These are phyloP conservation scores for Rhytidhysteron rufulum DNA, from an alignment of 2,329 filamentous ascomycete species.

Conservation along the genomic window DNA sequence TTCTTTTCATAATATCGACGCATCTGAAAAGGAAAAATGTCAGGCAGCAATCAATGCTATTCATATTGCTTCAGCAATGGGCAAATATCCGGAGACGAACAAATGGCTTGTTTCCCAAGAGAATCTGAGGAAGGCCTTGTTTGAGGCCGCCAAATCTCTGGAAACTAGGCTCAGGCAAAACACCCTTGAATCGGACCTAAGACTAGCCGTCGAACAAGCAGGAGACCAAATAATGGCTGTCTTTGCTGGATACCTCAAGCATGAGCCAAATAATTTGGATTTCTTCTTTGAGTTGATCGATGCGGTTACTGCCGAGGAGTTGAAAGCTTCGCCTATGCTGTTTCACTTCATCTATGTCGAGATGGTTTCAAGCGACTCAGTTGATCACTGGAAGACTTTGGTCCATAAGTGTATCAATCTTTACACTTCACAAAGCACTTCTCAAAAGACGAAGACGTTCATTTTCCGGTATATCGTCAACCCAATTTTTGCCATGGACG, in stretches of 20 bases:
- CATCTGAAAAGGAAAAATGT: slow-evolving; percentile 63
- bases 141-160: slow-evolving; percentile 70
- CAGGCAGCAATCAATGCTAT: slow-evolving; percentile 83
- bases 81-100: slow-evolving; percentile 59
- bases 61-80: slow-evolving; percentile 77
- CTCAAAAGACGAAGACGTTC: slow-evolving; percentile 91
- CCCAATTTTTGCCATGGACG: slow-evolving; percentile 93
- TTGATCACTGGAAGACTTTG: slow-evolving; percentile 80
- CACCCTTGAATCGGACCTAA: slow-evolving; percentile 65
- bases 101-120: slow-evolving; percentile 61
- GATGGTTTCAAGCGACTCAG: slow-evolving; percentile 78
- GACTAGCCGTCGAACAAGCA: slow-evolving; percentile 83
- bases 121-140: slow-evolving; percentile 55
- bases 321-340: slow-evolving; percentile 72
- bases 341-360: slow-evolving; percentile 79
- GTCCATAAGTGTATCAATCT: slow-evolving; percentile 83
- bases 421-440: slow-evolving; percentile 72
- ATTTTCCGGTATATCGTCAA: slow-evolving; percentile 89
- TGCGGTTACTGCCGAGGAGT: slow-evolving; percentile 74
- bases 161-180: slow-evolving; percentile 70
- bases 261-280: slow-evolving; percentile 73
- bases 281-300: slow-evolving; percentile 82
- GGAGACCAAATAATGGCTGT: slow-evolving; percentile 84
- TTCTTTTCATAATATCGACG: slow-evolving; percentile 60
- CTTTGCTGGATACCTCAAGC: slow-evolving; percentile 73